Conservation (phyloP, 1,284 basidiomycete genomes). For the Amylostereum chailletii region DNA sequence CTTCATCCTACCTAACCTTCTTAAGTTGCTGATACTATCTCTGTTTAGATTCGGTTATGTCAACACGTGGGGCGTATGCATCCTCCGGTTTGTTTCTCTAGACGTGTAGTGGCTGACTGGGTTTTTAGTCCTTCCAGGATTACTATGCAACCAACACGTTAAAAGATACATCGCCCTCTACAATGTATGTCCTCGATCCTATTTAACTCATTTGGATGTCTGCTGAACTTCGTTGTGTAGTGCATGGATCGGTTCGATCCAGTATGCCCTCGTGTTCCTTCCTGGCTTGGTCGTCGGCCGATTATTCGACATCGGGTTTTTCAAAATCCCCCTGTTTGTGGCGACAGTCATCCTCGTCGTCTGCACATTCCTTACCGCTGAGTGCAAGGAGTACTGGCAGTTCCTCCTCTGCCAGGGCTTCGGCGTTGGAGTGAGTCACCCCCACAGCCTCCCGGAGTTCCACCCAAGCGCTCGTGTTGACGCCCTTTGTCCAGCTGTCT, state of each 20-base stretch:
- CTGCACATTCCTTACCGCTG: constrained; percentile 38
- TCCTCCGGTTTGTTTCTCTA: neutral
- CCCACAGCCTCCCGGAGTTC: constrained; percentile 11
- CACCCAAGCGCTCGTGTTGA: constrained; percentile 1
- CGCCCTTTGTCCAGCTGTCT: constrained; percentile 14
- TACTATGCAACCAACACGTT: constrained; percentile 32
- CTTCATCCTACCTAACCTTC: neutral
- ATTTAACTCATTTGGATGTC: neutral
- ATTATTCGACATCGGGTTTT: constrained; percentile 45
- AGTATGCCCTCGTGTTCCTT: constrained; percentile 39
- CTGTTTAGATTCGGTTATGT: constrained; percentile 27
- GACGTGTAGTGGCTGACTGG: neutral
- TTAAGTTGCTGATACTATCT: neutral
- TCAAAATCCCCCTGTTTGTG: constrained; percentile 29
- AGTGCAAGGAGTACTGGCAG: constrained; percentile 46
- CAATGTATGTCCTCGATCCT: constrained; percentile 35
- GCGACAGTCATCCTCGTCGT: constrained; percentile 32
- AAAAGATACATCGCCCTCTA: constrained; percentile 31
- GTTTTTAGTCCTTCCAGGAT: constrained; percentile 32
- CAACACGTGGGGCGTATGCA: constrained; percentile 33
- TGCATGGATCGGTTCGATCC: constrained; percentile 67
- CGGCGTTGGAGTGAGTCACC: constrained; percentile 27
- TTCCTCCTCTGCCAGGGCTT: constrained; percentile 42
- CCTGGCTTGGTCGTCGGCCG: constrained; percentile 41
- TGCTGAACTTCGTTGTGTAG: constrained; percentile 22